phyloP scores from a whole-genome alignment of 768 basidiomycete species.

The Pulveroboletus sp. region DNA sequence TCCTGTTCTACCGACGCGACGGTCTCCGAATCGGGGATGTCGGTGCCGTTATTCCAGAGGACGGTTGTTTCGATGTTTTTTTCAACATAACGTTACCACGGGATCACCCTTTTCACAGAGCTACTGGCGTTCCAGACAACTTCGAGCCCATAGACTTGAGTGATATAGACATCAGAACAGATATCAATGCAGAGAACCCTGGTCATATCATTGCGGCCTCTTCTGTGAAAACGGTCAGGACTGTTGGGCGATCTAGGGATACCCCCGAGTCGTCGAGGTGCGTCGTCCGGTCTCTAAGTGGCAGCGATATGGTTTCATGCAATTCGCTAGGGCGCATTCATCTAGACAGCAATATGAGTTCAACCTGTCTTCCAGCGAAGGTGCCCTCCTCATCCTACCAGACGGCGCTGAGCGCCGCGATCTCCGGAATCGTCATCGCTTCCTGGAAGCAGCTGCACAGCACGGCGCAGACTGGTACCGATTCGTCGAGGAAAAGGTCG shows the following conservation, averaged over 20 bases:
- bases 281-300: background rate
- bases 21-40: no score
- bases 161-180: conserved; percentile 6
- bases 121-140: background rate
- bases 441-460: conserved; percentile 14
- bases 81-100: background rate
- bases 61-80: no score
- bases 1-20: no score
- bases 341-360: conserved; percentile 1
- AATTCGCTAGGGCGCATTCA: background rate
- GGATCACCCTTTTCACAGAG: background rate
- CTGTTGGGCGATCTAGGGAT: background rate
- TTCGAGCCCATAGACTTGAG: conserved; percentile 11
- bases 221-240: no score
- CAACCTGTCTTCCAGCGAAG: conserved; percentile 17
- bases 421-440: conserved; percentile 17
- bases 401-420: conserved; percentile 15
- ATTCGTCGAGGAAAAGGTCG: conserved; percentile 16
- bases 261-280: background rate
- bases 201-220: no score
- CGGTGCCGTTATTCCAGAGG: no score
- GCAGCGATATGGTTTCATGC: background rate
- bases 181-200: no score
- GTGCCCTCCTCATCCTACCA: conserved; percentile 29
- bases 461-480: conserved; percentile 28